Conservation (phyloP, 768 basidiomycete genomes). For the Boletus pseudopeckii region DNA sequence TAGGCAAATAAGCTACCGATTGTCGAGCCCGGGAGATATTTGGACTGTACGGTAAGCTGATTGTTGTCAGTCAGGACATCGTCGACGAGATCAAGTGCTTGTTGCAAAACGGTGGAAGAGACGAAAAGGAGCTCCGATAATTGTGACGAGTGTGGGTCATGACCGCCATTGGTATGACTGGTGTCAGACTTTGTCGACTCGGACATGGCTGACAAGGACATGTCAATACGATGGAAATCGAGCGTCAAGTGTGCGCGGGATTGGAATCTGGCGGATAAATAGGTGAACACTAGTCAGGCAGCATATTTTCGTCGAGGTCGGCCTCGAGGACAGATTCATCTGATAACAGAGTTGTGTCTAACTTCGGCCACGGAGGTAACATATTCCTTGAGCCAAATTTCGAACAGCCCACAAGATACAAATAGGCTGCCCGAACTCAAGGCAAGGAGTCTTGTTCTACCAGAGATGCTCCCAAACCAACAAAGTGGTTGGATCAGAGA, state of each 20-base stretch:
- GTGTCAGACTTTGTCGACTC: conserved; percentile 9
- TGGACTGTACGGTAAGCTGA: conserved; percentile 66
- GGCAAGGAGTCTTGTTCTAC: conserved; percentile 59
- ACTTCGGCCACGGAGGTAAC: not conserved
- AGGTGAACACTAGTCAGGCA: conserved; percentile 13
- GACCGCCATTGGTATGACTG: conserved; percentile 9
- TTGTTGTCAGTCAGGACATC: conserved; percentile 62
- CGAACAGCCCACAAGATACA: conserved; percentile 52
- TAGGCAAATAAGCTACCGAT: conserved; percentile 52
- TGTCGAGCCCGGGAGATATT: conserved; percentile 80
- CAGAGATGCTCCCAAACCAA: conserved; percentile 53
- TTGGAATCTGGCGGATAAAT: conserved; percentile 10
- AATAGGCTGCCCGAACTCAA: conserved; percentile 74
- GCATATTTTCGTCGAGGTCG: conserved; percentile 16
- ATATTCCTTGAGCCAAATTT: conserved; percentile 82
- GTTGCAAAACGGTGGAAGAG: conserved; percentile 61
- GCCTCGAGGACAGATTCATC: conserved; percentile 24
- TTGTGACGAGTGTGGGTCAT: conserved; percentile 21
- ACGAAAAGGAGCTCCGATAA: conserved; percentile 61
- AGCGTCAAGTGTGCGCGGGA: not conserved
- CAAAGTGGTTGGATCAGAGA: conserved; percentile 59
- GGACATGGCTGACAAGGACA: conserved; percentile 24
- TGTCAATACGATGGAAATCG: not conserved
- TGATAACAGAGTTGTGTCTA: conserved; percentile 13
- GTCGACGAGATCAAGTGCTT: conserved; percentile 72